Conservation (phyloP, 768 basidiomycete species). For the Suillus sp. region DNA sequence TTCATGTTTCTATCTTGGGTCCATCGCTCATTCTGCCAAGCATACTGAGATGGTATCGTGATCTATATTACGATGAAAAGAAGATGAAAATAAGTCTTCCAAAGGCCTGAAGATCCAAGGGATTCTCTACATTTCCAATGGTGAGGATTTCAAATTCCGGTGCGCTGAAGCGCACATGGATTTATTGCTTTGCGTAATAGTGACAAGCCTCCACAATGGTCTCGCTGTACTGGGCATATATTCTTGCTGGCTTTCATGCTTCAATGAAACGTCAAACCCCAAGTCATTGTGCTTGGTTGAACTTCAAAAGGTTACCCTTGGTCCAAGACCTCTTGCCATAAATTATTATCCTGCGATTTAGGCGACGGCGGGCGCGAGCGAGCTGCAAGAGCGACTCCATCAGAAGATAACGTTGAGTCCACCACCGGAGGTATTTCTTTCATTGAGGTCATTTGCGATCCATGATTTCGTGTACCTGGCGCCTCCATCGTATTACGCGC, state of each 20-base stretch:
- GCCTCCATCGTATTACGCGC: neutral
- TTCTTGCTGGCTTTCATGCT: neutral
- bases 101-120: neutral
- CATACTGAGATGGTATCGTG: neutral
- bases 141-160: neutral
- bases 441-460: neutral
- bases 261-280: neutral
- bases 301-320: neutral
- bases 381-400: neutral
- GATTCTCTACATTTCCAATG: neutral
- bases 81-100: neutral
- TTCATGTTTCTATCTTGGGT: neutral
- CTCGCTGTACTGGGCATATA: neutral
- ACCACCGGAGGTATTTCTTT: neutral
- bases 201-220: neutral
- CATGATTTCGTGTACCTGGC: neutral
- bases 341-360: neutral
- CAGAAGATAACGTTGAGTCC: neutral
- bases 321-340: neutral
- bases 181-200: neutral
- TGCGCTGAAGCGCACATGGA: neutral
- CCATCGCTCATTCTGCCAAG: neutral
- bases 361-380: neutral
- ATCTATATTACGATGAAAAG: neutral
- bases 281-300: neutral